These are phyloP conservation scores for Kodamaea nitidulidarum DNA, from an alignment of 805 yeast genomes.

Conservation along the genomic window DNA sequence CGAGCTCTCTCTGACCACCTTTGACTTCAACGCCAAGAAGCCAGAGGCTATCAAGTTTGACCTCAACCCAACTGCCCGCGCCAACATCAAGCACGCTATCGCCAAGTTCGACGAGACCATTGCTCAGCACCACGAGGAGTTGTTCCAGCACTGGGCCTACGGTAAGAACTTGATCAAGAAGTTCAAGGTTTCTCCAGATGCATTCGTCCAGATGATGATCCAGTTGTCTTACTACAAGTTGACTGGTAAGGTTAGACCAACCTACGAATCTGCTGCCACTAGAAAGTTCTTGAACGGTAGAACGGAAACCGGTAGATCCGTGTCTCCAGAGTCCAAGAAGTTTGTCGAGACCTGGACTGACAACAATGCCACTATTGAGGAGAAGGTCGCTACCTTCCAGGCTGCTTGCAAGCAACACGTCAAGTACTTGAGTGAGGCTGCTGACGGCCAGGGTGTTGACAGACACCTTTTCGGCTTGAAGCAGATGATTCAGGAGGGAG, in stretches of 20 bases:
- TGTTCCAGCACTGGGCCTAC: constrained; percentile 75
- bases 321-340: constrained; percentile 61
- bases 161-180: constrained; percentile 85
- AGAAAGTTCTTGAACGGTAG: constrained; percentile 85
- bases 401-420: constrained; percentile 74
- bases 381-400: constrained; percentile 65
- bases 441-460: constrained; percentile 85
- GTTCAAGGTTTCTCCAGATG: constrained; percentile 88
- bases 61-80: constrained; percentile 47
- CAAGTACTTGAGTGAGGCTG: constrained; percentile 67
- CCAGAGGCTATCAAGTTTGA: constrained; percentile 48
- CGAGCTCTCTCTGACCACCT: constrained; percentile 20
- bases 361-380: constrained; percentile 43
- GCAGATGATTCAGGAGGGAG: constrained; percentile 59
- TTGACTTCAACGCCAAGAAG: constrained; percentile 14
- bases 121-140: constrained; percentile 65
- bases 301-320: constrained; percentile 90
- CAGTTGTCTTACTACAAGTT: constrained; percentile 87
- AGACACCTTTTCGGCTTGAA: constrained; percentile 90
- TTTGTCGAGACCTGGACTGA: constrained; percentile 76
- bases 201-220: constrained; percentile 83
- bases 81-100: constrained; percentile 54
- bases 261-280: constrained; percentile 95
- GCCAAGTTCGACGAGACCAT: constrained; percentile 54
- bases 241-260: constrained; percentile 77